Evolutionary conservation across 2,329 filamentous ascomycete genomes (phyloP).

Genomic region (Seiridium unicorne): DNA sequence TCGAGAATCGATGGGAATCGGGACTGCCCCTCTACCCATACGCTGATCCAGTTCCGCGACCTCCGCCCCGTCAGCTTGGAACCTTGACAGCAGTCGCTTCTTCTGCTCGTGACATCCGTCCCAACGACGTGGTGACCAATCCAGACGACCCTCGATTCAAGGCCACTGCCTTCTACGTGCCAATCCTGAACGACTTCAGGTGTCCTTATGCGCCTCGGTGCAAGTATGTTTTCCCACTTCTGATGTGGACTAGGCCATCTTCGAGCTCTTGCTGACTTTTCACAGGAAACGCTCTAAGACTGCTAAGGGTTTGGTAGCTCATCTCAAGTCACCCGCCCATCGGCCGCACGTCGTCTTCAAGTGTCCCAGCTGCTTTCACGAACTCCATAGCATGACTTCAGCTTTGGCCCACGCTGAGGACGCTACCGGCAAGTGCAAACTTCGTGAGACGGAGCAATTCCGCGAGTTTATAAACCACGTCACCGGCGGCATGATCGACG

Average conservation of each 20-base stretch:
- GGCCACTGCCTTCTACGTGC: slow-evolving; percentile 42
- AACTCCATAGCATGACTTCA: slow-evolving; percentile 38
- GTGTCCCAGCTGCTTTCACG: slow-evolving; percentile 44
- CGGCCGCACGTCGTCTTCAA: slow-evolving; percentile 24
- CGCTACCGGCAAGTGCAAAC: slow-evolving; percentile 36
- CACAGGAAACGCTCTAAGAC: slow-evolving; percentile 40
- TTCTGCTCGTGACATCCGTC: slow-evolving; percentile 8
- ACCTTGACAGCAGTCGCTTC: slow-evolving; percentile 1
- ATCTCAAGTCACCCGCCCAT: slow-evolving; percentile 45
- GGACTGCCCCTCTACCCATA: slow-evolving; percentile 20
- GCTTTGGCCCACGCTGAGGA: slow-evolving; percentile 50
- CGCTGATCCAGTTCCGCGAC: slow-evolving; percentile 16
- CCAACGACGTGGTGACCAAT: slow-evolving; percentile 30
- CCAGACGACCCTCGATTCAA: slow-evolving; percentile 48
- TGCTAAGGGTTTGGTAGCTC: slow-evolving; percentile 30
- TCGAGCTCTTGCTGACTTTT: slow-evolving; percentile 9
- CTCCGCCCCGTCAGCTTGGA: slow-evolving; percentile 8
- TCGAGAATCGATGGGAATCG: slow-evolving; percentile 18
- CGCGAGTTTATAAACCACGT: slow-evolving; percentile 35
- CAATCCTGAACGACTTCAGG: slow-evolving; percentile 41
- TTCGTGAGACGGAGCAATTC: slow-evolving; percentile 40
- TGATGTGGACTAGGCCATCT: no score
- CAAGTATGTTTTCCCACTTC: slow-evolving; percentile 35
- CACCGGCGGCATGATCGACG: slow-evolving; percentile 36
- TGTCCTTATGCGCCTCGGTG: slow-evolving; percentile 52